phyloP scores from a whole-genome alignment of 441 rosid genomes.

The Adansonia madagascariensis region DNA sequence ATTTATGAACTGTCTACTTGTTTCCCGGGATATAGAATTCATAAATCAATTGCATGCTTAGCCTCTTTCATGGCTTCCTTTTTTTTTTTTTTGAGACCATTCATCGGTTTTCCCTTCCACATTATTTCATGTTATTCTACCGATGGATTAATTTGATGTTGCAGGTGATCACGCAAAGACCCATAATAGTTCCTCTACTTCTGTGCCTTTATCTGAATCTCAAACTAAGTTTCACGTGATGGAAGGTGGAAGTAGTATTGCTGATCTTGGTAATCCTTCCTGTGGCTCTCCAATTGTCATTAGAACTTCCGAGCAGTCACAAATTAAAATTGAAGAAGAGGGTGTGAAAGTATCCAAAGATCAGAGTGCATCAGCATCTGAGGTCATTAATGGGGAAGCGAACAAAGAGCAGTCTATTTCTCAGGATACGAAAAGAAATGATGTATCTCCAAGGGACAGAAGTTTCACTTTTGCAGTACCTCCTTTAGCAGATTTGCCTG shows the following conservation, averaged over 20 bases:
- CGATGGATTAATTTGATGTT: conserved; percentile 25
- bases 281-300: conserved; percentile 51
- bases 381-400: conserved; percentile 34
- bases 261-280: conserved; percentile 42
- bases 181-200: conserved; percentile 32
- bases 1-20: not conserved
- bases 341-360: conserved; percentile 41
- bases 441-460: conserved; percentile 50
- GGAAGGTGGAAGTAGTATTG: conserved; percentile 41
- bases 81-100: conserved; percentile 4
- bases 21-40: conserved; percentile 3
- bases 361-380: conserved; percentile 41
- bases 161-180: conserved; percentile 40
- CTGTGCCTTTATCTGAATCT: conserved; percentile 42
- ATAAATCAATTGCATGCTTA: conserved; percentile 6
- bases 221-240: conserved; percentile 34
- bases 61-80: not conserved
- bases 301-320: conserved; percentile 48
- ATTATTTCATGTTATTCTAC: not conserved
- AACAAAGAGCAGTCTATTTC: conserved; percentile 38
- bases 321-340: conserved; percentile 38
- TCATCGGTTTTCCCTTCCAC: conserved; percentile 19
- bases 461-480: conserved; percentile 63
- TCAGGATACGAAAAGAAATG: conserved; percentile 44
- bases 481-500: conserved; percentile 39